Evolutionary conservation across 768 basidiomycete genomes (phyloP).

Genomic region (Leccinum broughii): DNA sequence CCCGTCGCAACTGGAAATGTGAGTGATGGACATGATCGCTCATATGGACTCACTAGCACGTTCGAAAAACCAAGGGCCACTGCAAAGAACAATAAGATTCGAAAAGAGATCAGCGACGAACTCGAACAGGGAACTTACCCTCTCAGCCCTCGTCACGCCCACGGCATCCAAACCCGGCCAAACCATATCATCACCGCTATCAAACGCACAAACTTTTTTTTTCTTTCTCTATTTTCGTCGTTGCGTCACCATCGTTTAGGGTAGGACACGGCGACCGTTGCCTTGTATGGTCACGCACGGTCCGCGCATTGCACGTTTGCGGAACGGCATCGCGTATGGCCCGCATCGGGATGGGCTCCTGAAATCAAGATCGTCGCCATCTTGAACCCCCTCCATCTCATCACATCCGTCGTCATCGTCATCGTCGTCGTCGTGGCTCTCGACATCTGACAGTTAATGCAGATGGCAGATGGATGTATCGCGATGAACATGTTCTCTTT

Average conservation of each 20-base stretch:
- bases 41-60: background rate
- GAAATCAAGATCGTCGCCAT: background rate
- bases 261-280: slow-evolving; percentile 6
- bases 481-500: background rate
- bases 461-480: background rate
- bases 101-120: background rate
- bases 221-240: slow-evolving; percentile 2
- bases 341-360: background rate
- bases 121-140: background rate
- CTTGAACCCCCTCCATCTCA: background rate
- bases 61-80: background rate
- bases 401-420: background rate
- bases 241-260: background rate
- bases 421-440: background rate
- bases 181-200: background rate
- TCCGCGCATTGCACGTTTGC: background rate
- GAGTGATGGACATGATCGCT: slow-evolving; percentile 1
- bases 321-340: background rate
- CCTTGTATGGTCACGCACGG: background rate
- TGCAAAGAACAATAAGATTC: background rate
- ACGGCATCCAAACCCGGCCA: background rate
- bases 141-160: background rate
- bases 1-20: background rate
- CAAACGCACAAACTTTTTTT: background rate
- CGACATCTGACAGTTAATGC: background rate